phyloP scores from a whole-genome alignment of 805 yeast genomes.

The Lipomyces yamanashiensis region DNA sequence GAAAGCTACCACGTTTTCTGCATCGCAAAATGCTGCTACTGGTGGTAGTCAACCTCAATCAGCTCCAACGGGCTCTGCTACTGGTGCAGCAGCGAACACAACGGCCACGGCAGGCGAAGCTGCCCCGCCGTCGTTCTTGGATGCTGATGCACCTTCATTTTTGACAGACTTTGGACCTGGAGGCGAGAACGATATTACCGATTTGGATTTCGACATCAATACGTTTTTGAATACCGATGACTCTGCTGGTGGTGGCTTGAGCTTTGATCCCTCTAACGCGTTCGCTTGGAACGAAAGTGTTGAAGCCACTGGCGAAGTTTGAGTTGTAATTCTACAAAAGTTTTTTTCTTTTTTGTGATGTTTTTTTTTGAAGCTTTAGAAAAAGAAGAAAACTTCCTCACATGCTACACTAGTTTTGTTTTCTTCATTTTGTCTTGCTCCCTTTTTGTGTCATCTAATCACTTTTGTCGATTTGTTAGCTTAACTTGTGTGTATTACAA shows the following conservation, averaged over 20 bases:
- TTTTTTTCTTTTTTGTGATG: constrained; percentile 6
- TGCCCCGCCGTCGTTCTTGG: constrained; percentile 27
- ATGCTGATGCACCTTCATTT: constrained; percentile 32
- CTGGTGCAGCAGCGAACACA: not conserved
- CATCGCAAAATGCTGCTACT: constrained; percentile 20
- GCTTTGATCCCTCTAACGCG: constrained; percentile 31
- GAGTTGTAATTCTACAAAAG: not conserved
- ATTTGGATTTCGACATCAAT: constrained; percentile 37
- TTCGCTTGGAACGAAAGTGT: constrained; percentile 38
- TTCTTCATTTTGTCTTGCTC: not conserved
- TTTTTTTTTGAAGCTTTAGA: constrained; percentile 1
- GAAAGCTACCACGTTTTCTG: constrained; percentile 30
- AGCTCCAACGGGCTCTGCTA: not conserved
- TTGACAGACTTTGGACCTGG: constrained; percentile 28
- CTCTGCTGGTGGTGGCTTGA: constrained; percentile 28
- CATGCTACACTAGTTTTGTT: not conserved
- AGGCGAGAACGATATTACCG: constrained; percentile 29
- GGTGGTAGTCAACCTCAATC: not conserved
- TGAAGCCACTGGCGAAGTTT: constrained; percentile 38
- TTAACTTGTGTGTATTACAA: constrained; percentile 1
- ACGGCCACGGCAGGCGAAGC: not conserved
- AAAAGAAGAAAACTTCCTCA: not conserved
- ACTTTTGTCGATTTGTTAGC: not conserved
- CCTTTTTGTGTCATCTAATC: constrained; percentile 2
- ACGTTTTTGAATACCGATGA: constrained; percentile 37